Evolutionary conservation across 2,329 filamentous ascomycete genomes (phyloP).

Genomic region (Fusarium sororula): DNA sequence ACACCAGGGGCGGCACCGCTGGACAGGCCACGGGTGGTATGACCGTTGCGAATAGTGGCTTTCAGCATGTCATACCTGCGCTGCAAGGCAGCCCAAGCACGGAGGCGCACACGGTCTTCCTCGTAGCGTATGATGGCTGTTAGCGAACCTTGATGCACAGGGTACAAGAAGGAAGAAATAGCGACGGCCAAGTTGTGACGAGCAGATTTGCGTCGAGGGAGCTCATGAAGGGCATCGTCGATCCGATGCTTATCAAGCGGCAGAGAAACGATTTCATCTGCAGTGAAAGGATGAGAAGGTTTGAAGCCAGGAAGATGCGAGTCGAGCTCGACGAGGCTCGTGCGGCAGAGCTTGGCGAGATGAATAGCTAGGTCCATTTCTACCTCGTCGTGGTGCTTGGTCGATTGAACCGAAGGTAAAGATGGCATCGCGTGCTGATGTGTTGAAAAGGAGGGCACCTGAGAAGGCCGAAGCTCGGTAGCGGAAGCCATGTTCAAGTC

Average conservation of each 20-base stretch:
- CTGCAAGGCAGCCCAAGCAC: conserved; percentile 49
- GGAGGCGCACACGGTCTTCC: conserved; percentile 48
- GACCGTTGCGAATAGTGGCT: conserved; percentile 47
- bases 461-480: conserved; percentile 41
- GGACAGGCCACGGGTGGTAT: conserved; percentile 39
- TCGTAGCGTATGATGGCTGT: conserved; percentile 52
- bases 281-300: conserved; percentile 44
- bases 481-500: conserved; percentile 45
- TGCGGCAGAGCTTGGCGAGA: conserved; percentile 44
- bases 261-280: conserved; percentile 49
- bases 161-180: conserved; percentile 48
- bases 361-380: conserved; percentile 41
- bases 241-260: conserved; percentile 45
- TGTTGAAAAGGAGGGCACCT: conserved; percentile 30
- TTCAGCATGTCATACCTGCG: conserved; percentile 47
- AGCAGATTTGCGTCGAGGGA: conserved; percentile 49
- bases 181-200: conserved; percentile 44
- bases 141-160: conserved; percentile 47
- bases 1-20: conserved; percentile 47
- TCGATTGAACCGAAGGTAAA: neutral
- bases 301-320: conserved; percentile 41
- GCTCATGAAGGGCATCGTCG: conserved; percentile 44
- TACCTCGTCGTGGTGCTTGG: conserved; percentile 14
- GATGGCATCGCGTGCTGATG: neutral
- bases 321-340: conserved; percentile 43